Percentiles rank a stretch among this genome's conserved stretches.
phyloP scores from a whole-genome alignment of 495 filamentous ascomycete species.

The Penicillium coffeae region DNA sequence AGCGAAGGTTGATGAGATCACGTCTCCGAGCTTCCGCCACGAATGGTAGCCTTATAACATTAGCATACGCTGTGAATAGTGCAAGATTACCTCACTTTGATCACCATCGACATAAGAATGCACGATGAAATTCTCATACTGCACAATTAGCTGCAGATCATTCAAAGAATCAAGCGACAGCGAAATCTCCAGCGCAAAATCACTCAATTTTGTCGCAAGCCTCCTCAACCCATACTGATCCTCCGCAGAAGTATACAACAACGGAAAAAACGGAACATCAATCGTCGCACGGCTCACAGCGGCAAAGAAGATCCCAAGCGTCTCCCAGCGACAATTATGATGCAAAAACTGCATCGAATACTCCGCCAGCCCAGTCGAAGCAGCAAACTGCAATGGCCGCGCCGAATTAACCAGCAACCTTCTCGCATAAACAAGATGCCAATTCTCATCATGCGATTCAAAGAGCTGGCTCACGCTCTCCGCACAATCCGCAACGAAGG shows the following conservation, averaged over 20 bases:
- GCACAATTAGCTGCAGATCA: conserved; percentile 40
- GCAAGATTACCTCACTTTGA: conserved; percentile 29
- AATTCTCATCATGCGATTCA: conserved; percentile 21
- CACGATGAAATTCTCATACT: conserved; percentile 46
- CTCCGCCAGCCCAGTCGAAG: conserved; percentile 14
- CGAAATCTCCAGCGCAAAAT: conserved; percentile 33
- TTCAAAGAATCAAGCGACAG: conserved; percentile 43
- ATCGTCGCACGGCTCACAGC: conserved; percentile 35
- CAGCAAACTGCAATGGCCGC: conserved; percentile 23
- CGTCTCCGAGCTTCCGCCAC: conserved; percentile 42
- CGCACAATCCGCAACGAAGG: conserved; percentile 26
- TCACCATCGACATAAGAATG: conserved; percentile 44
- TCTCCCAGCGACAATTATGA: conserved; percentile 40
- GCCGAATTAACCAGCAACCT: conserved; percentile 33
- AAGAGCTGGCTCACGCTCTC: conserved; percentile 26
- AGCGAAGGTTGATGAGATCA: conserved; percentile 40
- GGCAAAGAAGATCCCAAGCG: conserved; percentile 36
- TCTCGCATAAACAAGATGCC: conserved; percentile 29
- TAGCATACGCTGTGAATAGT: not conserved
- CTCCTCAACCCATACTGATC: conserved; percentile 25
- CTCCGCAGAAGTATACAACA: conserved; percentile 27
- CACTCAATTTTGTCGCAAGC: conserved; percentile 26
- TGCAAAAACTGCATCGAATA: conserved; percentile 33
- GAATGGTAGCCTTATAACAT: conserved; percentile 34
- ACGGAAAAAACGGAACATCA: conserved; percentile 31